phyloP scores from a whole-genome alignment of 176 grass and related monocot species.

The Oryza australiensis region DNA sequence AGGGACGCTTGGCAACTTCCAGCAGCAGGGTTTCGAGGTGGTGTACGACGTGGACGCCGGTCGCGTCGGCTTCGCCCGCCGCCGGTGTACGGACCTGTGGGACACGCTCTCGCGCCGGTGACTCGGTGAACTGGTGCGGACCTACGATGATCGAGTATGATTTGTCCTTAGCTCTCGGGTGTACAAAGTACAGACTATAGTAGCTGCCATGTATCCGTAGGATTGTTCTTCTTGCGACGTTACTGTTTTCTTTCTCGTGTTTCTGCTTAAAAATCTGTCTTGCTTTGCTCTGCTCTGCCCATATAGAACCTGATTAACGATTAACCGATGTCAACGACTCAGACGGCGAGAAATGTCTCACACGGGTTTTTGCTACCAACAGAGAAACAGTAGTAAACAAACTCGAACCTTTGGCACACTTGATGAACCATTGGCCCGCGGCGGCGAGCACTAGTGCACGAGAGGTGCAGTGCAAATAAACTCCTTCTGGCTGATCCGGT shows the following conservation, averaged over 20 bases:
- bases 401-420: conserved; percentile 28
- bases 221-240: not conserved
- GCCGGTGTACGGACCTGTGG: conserved; percentile 77
- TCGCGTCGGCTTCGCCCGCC: conserved; percentile 81
- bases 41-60: conserved; percentile 74
- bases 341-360: not conserved
- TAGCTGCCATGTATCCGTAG: not conserved
- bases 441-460: not conserved
- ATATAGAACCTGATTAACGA: not conserved
- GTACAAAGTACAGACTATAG: conserved; percentile 20
- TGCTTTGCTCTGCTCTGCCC: not conserved
- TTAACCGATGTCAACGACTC: not conserved
- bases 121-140: not conserved
- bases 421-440: not conserved
- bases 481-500: not conserved
- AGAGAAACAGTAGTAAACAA: conserved; percentile 5
- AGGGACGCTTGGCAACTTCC: conserved; percentile 93
- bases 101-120: conserved; percentile 67
- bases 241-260: not conserved
- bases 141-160: not conserved
- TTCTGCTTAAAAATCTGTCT: not conserved
- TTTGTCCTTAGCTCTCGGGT: not conserved
- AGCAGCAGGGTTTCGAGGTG: conserved; percentile 98
- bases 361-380: conserved; percentile 7
- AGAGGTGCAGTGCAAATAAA: not conserved